phyloP scores from a whole-genome alignment of 352 stramenopile species.

The Globisporangium mamillatum region DNA sequence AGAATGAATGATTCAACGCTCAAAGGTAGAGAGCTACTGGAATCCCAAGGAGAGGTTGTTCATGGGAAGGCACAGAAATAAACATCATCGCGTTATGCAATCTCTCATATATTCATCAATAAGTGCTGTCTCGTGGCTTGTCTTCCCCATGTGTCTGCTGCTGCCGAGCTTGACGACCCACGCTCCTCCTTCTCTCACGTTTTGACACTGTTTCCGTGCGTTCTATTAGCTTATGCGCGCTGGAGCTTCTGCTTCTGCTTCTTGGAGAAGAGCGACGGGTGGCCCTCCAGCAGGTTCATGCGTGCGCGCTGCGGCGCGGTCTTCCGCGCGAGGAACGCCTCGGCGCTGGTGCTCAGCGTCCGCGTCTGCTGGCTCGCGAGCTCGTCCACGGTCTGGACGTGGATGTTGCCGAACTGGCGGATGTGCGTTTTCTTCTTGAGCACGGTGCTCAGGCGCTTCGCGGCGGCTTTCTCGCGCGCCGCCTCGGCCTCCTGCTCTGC shows the following conservation, averaged over 20 bases:
- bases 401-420: slow-evolving; percentile 68
- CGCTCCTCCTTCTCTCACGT: neutral
- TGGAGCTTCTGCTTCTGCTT: slow-evolving; percentile 54
- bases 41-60: neutral
- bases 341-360: slow-evolving; percentile 38
- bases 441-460: slow-evolving; percentile 18
- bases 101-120: neutral
- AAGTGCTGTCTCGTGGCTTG: neutral
- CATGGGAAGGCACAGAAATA: neutral
- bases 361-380: slow-evolving; percentile 43
- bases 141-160: neutral
- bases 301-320: slow-evolving; percentile 47
- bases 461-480: slow-evolving; percentile 20
- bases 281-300: slow-evolving; percentile 70
- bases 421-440: slow-evolving; percentile 63
- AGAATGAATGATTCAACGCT: neutral
- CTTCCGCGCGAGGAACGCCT: slow-evolving; percentile 51
- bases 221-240: slow-evolving; percentile 9
- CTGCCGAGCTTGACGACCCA: neutral
- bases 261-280: slow-evolving; percentile 68
- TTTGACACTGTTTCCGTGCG: neutral
- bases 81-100: neutral
- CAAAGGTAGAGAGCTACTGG: neutral
- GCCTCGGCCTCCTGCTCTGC: slow-evolving; percentile 40
- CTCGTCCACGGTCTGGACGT: slow-evolving; percentile 65